Conservation (phyloP, 2,329 filamentous ascomycete genomes). For the Sporothrix dimorphospora region DNA sequence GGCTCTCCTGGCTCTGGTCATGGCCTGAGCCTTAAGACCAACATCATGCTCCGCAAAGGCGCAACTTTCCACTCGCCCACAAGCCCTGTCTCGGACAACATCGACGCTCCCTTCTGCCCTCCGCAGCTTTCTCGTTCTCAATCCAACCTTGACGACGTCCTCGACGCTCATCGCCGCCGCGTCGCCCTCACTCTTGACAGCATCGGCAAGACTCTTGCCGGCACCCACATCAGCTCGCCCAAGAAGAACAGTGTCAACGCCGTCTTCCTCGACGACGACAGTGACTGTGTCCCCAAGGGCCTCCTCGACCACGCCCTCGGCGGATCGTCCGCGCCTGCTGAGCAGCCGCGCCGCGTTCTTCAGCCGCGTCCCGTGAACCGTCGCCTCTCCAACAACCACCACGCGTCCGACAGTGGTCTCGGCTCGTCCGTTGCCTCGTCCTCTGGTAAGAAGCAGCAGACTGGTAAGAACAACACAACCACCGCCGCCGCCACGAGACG, state of each 20-base stretch:
- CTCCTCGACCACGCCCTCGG: constrained; percentile 62
- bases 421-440: constrained; percentile 78
- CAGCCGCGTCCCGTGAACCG: constrained; percentile 54
- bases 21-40: constrained; percentile 56
- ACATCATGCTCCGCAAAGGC: constrained; percentile 67
- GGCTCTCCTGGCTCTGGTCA: constrained; percentile 45
- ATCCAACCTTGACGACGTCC: constrained; percentile 71
- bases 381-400: constrained; percentile 60
- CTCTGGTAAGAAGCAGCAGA: constrained; percentile 51
- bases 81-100: constrained; percentile 45
- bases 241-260: constrained; percentile 42
- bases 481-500: constrained; percentile 32
- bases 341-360: constrained; percentile 51
- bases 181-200: constrained; percentile 67
- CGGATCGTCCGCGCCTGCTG: constrained; percentile 41
- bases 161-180: constrained; percentile 70
- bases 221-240: constrained; percentile 43
- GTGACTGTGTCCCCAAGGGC: constrained; percentile 62
- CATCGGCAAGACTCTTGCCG: constrained; percentile 59
- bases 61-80: constrained; percentile 66
- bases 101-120: constrained; percentile 47
- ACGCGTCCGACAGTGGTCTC: constrained; percentile 84
- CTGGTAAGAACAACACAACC: constrained; percentile 11
- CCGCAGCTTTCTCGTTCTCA: constrained; percentile 67
- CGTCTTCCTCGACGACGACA: constrained; percentile 56